Evolutionary conservation across 345 rosid species (phyloP).

Genomic region (Schrenkiella parvula): DNA sequence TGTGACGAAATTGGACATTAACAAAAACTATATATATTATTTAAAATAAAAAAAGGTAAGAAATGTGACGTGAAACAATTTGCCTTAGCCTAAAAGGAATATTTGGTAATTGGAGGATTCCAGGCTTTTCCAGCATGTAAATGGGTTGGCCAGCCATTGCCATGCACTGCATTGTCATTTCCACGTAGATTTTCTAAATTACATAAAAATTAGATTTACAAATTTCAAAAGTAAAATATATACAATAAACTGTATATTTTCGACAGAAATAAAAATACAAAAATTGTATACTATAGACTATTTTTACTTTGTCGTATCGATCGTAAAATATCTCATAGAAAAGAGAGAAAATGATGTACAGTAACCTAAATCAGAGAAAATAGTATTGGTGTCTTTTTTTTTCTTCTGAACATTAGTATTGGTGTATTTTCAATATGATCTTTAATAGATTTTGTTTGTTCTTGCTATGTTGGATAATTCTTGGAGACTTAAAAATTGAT

Average conservation of each 20-base stretch:
- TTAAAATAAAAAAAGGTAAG: background rate
- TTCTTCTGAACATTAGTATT: no score
- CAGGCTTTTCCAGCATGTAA: background rate
- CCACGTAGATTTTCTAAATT: background rate
- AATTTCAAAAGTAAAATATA: background rate
- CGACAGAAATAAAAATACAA: no score
- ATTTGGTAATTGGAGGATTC: slow-evolving; percentile 19
- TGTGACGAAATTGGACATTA: slow-evolving; percentile 4
- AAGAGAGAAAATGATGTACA: no score
- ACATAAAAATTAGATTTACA: background rate
- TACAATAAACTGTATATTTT: background rate
- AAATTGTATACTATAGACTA: no score
- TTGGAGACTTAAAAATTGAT: background rate
- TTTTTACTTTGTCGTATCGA: background rate
- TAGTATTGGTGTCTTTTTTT: no score
- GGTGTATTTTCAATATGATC: no score
- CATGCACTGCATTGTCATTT: slow-evolving; percentile 12
- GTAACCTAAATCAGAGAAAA: no score
- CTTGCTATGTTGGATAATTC: background rate
- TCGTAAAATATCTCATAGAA: background rate
- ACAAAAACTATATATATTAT: background rate
- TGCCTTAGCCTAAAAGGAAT: slow-evolving; percentile 33
- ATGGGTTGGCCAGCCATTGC: slow-evolving; percentile 7
- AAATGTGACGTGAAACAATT: slow-evolving; percentile 11
- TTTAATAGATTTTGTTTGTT: background rate